Evolutionary conservation across 2,329 filamentous ascomycete genomes (phyloP), one percentile per base, ranked within the genome.

Genomic region (Xylariaceae sp.): DNA sequence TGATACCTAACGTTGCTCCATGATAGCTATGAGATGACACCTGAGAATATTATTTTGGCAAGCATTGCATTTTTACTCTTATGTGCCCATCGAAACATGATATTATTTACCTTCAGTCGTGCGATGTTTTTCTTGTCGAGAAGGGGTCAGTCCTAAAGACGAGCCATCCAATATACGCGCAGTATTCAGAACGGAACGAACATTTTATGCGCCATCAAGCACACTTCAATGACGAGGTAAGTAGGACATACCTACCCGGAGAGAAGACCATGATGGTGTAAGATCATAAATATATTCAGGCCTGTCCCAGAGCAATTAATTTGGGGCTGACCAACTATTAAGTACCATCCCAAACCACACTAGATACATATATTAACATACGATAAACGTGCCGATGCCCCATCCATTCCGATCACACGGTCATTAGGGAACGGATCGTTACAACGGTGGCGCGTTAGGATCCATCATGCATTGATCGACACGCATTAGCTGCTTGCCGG

Each of bases 381-480:
- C 37, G 5, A 13, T n/a, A 45, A 42, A n/a, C 10, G 17, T 17
- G 30, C 13, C 35, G 11, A 30, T 35, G 10, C 18, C 42, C n/a
- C 42, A 6, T n/a, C 42, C 5, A 6, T 45, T 15, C 9, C 37
- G 15, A 42, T 23, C 37, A 13, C n/a, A n/a, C 30, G 11, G 2
- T 23, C 39, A 17, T 37, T 13, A 1, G 0, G 11, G n/a, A 15
- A 23, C 53, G 47, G 51, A 55, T 54, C 3, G 53, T 42, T 64
- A 67, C 54, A 71, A 55, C 18, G 79, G 74, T 45, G 82, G 82
- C 18, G 82, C 82, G 63, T 81, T 77, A 11, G 82, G 82, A 70
- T 87, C 85, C 72, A 81, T 78, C 78, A 88, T 76, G 67, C 85
- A 88, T 73, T 87, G 85, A 67, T 87, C 85, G 50, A 87, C 80